phyloP scores from a whole-genome alignment of 805 yeast genomes.

The Danielia oregonensis region DNA sequence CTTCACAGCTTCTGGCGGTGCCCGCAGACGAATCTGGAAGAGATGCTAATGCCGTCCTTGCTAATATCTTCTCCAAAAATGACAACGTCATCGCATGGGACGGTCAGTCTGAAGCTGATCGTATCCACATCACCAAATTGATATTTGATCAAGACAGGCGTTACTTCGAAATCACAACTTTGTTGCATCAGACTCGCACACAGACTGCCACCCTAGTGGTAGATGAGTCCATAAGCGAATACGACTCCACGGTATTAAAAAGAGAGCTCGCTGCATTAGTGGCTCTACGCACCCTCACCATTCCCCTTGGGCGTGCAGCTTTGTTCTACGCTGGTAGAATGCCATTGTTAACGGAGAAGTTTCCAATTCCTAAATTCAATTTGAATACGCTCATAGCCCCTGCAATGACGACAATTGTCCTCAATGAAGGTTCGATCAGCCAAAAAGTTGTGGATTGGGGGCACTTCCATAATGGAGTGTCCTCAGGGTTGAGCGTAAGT shows the following conservation, averaged over 20 bases:
- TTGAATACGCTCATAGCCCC: conserved; percentile 66
- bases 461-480: conserved; percentile 85
- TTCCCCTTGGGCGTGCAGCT: conserved; percentile 78
- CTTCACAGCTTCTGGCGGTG: conserved; percentile 1
- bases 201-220: conserved; percentile 49
- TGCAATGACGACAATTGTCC: conserved; percentile 55
- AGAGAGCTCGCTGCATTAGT: conserved; percentile 57
- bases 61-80: conserved; percentile 31
- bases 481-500: conserved; percentile 78
- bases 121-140: conserved; percentile 61
- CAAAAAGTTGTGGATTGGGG: conserved; percentile 68
- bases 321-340: conserved; percentile 61
- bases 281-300: conserved; percentile 68
- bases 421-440: conserved; percentile 51
- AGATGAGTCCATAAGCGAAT: conserved; percentile 46
- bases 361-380: conserved; percentile 73
- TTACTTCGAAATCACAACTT: conserved; percentile 67
- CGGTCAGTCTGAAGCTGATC: conserved; percentile 65
- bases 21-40: conserved; percentile 1
- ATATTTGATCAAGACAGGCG: conserved; percentile 78
- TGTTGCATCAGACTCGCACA: conserved; percentile 65
- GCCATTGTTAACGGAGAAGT: conserved; percentile 82
- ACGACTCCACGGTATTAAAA: conserved; percentile 52
- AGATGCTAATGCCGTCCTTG: conserved; percentile 41
- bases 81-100: conserved; percentile 62